Evolutionary conservation across 768 basidiomycete genomes (phyloP).

Genomic region (Chalciporus chontae): DNA sequence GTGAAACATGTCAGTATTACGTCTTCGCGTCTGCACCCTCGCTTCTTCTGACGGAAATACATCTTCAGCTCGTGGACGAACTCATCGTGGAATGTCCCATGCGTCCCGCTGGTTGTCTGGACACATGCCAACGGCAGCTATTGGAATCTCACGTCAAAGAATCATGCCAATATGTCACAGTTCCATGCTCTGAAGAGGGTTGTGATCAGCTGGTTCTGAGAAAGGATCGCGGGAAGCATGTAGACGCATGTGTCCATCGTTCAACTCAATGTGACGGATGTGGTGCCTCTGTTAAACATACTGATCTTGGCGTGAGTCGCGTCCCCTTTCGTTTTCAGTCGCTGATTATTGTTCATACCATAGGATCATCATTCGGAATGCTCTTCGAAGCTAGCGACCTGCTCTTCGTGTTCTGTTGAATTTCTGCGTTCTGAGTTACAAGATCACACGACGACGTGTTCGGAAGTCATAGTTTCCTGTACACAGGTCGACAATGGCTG

Average conservation of each 20-base stretch:
- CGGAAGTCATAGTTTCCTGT: slow-evolving; percentile 39
- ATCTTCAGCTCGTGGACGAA: slow-evolving; percentile 74
- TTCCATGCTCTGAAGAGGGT: slow-evolving; percentile 45
- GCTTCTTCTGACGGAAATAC: slow-evolving; percentile 4
- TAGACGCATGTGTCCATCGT: slow-evolving; percentile 35
- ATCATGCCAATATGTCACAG: slow-evolving; percentile 54
- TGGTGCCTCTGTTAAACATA: slow-evolving; percentile 30
- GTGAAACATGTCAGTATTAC: slow-evolving; percentile 49
- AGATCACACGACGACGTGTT: slow-evolving; percentile 39
- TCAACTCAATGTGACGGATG: slow-evolving; percentile 40
- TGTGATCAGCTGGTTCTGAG: slow-evolving; percentile 45
- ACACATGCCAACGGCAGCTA: slow-evolving; percentile 65
- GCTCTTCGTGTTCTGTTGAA: slow-evolving; percentile 39
- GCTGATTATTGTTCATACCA: background rate
- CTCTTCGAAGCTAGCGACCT: slow-evolving; percentile 33
- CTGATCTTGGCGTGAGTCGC: slow-evolving; percentile 37
- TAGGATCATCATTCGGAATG: slow-evolving; percentile 42
- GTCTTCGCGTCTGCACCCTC: slow-evolving; percentile 3
- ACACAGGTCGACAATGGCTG: slow-evolving; percentile 50
- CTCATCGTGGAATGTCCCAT: slow-evolving; percentile 71
- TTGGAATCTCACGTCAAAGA: slow-evolving; percentile 61
- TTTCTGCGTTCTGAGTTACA: slow-evolving; percentile 33
- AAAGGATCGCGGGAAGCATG: slow-evolving; percentile 45
- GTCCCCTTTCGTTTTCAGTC: background rate
- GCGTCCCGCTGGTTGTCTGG: slow-evolving; percentile 52